A percentile compares a stretch with the other conserved stretches of the same genome.
Evolutionary conservation across 2,329 filamentous ascomycete genomes (phyloP).

Genomic region (Lachnellula subtilissima): DNA sequence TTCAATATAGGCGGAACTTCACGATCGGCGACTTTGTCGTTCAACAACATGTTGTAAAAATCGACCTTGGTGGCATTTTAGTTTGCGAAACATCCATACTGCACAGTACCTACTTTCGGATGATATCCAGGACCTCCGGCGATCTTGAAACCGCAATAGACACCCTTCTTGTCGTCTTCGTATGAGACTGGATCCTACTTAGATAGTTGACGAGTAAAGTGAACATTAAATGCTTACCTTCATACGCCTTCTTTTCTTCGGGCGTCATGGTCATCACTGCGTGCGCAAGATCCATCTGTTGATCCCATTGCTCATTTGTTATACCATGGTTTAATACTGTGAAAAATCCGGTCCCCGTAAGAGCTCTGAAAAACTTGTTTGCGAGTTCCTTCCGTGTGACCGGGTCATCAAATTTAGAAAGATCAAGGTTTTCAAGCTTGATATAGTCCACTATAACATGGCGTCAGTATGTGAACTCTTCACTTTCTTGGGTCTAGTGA

Average conservation of each 20-base stretch:
- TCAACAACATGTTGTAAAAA: constrained; percentile 12
- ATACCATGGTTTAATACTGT: constrained; percentile 58
- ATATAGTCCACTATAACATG: constrained; percentile 37
- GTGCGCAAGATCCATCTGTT: constrained; percentile 28
- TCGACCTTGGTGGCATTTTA: constrained; percentile 9
- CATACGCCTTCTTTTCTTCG: constrained; percentile 28
- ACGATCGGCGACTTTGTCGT: constrained; percentile 8
- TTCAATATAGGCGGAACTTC: constrained; percentile 13
- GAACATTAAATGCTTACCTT: constrained; percentile 22
- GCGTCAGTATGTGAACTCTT: no score
- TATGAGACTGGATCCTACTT: no score
- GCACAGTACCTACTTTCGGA: no score
- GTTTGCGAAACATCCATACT: no score
- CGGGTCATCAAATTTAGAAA: constrained; percentile 42
- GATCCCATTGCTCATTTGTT: constrained; percentile 24
- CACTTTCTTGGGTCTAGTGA: no score
- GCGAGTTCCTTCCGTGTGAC: constrained; percentile 46
- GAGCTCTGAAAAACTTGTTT: constrained; percentile 46
- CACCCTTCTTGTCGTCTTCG: constrained; percentile 28
- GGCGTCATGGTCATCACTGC: constrained; percentile 27
- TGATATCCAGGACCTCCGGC: constrained; percentile 19
- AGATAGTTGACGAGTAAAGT: no score
- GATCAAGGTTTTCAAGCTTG: constrained; percentile 48
- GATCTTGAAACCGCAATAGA: constrained; percentile 30
- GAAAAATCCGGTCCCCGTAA: constrained; percentile 49